Evolutionary conservation across 208 protist species (phyloP).

Genomic region (Leishmania aethiopica): DNA sequence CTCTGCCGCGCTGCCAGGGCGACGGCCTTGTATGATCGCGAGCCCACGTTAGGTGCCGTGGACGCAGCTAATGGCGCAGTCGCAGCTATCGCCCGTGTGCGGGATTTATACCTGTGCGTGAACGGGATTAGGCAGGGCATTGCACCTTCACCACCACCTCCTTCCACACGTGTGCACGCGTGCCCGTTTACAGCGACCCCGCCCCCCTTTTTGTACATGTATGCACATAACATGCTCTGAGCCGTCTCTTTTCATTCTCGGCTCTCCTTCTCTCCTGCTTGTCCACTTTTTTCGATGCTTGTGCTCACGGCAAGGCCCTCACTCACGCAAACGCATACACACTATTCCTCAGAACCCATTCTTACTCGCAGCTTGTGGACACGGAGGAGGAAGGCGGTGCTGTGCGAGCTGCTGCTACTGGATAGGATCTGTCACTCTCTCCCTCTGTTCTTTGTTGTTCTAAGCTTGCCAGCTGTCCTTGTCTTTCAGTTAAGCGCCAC

Average conservation of each 20-base stretch:
- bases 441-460: not conserved
- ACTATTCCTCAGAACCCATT: not conserved
- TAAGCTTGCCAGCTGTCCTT: not conserved
- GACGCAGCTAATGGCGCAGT: not conserved
- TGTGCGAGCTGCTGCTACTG: not conserved
- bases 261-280: not conserved
- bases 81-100: not conserved
- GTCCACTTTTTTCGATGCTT: not conserved
- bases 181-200: not conserved
- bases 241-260: not conserved
- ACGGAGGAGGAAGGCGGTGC: no score
- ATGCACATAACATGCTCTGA: not conserved
- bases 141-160: not conserved
- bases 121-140: not conserved
- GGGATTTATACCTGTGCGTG: not conserved
- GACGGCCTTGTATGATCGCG: not conserved
- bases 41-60: not conserved
- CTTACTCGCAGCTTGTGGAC: not conserved
- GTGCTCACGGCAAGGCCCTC: not conserved
- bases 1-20: not conserved
- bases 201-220: not conserved
- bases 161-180: not conserved
- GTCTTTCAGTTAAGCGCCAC: not conserved
- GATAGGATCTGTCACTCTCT: not conserved
- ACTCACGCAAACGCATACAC: not conserved